phyloP scores from a whole-genome alignment of 352 stramenopile genomes.

The Pseudoperonospora humuli region DNA sequence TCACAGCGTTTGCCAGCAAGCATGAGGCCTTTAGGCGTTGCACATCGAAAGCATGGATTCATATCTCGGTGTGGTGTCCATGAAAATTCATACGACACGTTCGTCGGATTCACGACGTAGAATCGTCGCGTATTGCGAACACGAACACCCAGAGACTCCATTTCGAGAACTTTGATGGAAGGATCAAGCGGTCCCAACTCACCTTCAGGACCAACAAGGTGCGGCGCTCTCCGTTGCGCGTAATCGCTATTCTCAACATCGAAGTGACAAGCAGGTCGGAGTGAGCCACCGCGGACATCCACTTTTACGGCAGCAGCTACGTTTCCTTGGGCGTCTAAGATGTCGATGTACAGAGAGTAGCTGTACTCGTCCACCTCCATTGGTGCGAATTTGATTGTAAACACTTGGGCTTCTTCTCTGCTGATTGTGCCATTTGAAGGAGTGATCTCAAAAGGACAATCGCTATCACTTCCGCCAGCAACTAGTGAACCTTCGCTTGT shows the following conservation, averaged over 20 bases:
- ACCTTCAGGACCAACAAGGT: too few species aligned
- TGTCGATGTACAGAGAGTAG: conserved; percentile 56
- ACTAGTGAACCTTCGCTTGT: conserved; percentile 1
- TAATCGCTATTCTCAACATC: too few species aligned
- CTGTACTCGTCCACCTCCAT: conserved; percentile 87
- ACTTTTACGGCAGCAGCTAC: conserved; percentile 30
- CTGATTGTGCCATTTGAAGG: conserved; percentile 52
- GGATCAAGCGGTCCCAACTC: too few species aligned
- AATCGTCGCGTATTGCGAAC: too few species aligned
- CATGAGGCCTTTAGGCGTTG: conserved; percentile 87
- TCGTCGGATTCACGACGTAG: too few species aligned
- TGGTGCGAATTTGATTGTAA: conserved; percentile 84
- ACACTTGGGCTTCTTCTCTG: conserved; percentile 52
- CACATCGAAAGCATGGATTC: conserved; percentile 84
- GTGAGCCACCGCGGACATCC: conserved; percentile 59
- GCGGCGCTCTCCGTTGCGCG: too few species aligned
- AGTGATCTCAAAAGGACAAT: conserved; percentile 84
- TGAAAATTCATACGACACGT: conserved; percentile 90
- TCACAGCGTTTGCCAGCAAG: conserved; percentile 89
- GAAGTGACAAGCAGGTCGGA: too few species aligned
- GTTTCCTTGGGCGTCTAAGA: conserved; percentile 1
- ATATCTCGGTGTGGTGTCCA: conserved; percentile 77
- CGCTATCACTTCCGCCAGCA: conserved; percentile 30
- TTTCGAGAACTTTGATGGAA: too few species aligned
- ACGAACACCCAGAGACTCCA: too few species aligned